Evolutionary conservation across 805 yeast genomes (phyloP).

Genomic region (Wickerhamiella occidentalis): DNA sequence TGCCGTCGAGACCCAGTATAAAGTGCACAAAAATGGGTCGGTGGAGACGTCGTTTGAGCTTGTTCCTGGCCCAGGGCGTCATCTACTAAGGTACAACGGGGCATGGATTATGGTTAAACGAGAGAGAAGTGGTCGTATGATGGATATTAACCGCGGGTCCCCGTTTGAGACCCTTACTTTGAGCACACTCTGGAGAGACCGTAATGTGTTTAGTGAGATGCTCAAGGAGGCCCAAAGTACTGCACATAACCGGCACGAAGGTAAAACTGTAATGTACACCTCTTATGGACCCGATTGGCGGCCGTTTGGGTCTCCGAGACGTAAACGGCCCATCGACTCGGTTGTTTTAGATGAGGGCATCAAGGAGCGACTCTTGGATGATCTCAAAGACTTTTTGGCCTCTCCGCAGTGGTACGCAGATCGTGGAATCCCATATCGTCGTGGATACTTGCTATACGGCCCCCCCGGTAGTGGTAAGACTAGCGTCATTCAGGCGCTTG

Average conservation of each 20-base stretch:
- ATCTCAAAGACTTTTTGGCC: slow-evolving; percentile 65
- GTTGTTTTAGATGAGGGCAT: slow-evolving; percentile 75
- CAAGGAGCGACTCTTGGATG: slow-evolving; percentile 50
- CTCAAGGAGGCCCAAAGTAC: slow-evolving; percentile 71
- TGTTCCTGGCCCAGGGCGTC: slow-evolving; percentile 97
- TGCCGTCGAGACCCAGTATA: slow-evolving; percentile 75
- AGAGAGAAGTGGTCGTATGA: slow-evolving; percentile 77
- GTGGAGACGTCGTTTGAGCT: slow-evolving; percentile 75
- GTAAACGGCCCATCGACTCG: slow-evolving; percentile 69
- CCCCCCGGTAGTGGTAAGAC: slow-evolving; percentile 98
- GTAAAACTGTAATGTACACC: slow-evolving; percentile 85
- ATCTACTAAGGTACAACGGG: slow-evolving; percentile 69
- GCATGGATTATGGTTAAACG: slow-evolving; percentile 82
- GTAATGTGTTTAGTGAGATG: slow-evolving; percentile 53
- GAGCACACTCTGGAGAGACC: slow-evolving; percentile 78
- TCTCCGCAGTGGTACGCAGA: slow-evolving; percentile 88
- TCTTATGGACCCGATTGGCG: slow-evolving; percentile 99
- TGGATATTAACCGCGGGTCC: slow-evolving; percentile 80
- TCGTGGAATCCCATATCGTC: slow-evolving; percentile 93
- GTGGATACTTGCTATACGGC: slow-evolving; percentile 88
- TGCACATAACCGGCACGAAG: slow-evolving; percentile 75
- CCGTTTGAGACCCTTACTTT: slow-evolving; percentile 95
- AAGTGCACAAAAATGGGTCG: slow-evolving; percentile 87
- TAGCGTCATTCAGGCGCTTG: slow-evolving; percentile 88
- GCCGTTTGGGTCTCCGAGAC: slow-evolving; percentile 91